Evolutionary conservation across 108 stramenopile genomes (phyloP), one percentile per base, ranked within the genome.

Genomic region (Skeletonema costatum): DNA sequence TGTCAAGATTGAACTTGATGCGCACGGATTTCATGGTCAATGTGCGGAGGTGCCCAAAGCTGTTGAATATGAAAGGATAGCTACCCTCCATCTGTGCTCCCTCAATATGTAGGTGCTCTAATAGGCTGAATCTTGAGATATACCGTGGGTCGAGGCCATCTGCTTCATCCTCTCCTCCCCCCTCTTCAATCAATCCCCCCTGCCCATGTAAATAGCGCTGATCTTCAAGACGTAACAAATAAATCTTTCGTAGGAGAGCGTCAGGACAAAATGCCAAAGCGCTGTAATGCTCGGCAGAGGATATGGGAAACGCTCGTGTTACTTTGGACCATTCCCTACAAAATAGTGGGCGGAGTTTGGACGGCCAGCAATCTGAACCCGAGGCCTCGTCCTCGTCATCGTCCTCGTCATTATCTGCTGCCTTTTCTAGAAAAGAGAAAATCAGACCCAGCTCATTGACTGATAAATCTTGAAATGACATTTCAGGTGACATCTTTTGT

Each of bases 1-100:
- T 65, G 17, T 65, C 64, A 17, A 65, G 38, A 32, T 66, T 39
- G 64, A 66, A 14, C 3, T 32, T 32, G 10, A 36, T 32, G 64
- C n/a, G 32, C 64, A 66, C 32, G 30, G 9, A 32, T 13, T n/a
- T 39, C 8, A 66, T 66, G 13, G 12, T 35, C 64, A 66, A 66
- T 32, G 12, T 21, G 11, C 38, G 12, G 12, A 66, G 64, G 4
- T 66, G 64, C 1, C 4, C 9, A 39, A 66, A 66, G 59, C 59
- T 60, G 32, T 32, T 66, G 64, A 66, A 66, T 10, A 66, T 14
- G 64, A 39, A 39, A 25, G 64, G 64, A n/a, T 66, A 66, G 4
- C 21, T 8, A 25, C 56, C 56, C 19, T 58, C 8, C 56, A 58
- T 25, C 56, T 25, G 56, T 25, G 56, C 56, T 5, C 56, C 56